Percentiles rank a stretch among this genome's conserved stretches.
Evolutionary conservation across 1,284 basidiomycete genomes (phyloP).

Genomic region (Cryptococcus sp.): DNA sequence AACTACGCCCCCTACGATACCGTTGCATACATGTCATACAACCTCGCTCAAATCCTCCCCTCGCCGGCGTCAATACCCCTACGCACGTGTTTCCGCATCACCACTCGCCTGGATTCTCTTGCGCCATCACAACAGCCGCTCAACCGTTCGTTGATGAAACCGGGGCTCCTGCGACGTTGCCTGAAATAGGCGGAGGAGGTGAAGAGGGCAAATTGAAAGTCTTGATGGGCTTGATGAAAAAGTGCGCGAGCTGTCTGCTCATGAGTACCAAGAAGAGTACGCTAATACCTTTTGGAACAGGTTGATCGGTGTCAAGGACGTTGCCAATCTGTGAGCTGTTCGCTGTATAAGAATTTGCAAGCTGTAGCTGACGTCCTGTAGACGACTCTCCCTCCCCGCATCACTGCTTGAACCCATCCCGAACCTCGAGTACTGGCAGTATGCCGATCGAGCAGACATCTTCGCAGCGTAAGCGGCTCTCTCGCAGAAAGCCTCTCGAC

Average conservation of each 20-base stretch:
- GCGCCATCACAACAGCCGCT: slow-evolving; percentile 19
- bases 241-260: slow-evolving; percentile 55
- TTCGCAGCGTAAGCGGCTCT: slow-evolving; percentile 73
- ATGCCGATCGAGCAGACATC: slow-evolving; percentile 87
- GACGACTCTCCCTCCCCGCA: slow-evolving; percentile 84
- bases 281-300: slow-evolving; percentile 16
- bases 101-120: background rate
- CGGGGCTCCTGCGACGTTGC: slow-evolving; percentile 61
- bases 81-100: background rate
- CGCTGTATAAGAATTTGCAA: slow-evolving; percentile 1
- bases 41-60: background rate
- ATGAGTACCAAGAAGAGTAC: background rate
- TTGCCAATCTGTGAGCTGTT: slow-evolving; percentile 76
- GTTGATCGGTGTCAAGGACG: slow-evolving; percentile 73
- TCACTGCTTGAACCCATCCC: slow-evolving; percentile 87
- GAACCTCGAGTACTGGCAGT: slow-evolving; percentile 95
- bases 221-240: slow-evolving; percentile 82
- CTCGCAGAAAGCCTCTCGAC: background rate
- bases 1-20: no score
- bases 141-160: slow-evolving; percentile 48
- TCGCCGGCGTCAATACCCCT: background rate
- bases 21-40: background rate
- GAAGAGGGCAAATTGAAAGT: slow-evolving; percentile 89
- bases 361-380: slow-evolving; percentile 44
- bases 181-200: slow-evolving; percentile 70